Evolutionary conservation across 2,329 filamentous ascomycete genomes (phyloP), one percentile per base, ranked within the genome.

Genomic region (Sporothrix globosa): DNA sequence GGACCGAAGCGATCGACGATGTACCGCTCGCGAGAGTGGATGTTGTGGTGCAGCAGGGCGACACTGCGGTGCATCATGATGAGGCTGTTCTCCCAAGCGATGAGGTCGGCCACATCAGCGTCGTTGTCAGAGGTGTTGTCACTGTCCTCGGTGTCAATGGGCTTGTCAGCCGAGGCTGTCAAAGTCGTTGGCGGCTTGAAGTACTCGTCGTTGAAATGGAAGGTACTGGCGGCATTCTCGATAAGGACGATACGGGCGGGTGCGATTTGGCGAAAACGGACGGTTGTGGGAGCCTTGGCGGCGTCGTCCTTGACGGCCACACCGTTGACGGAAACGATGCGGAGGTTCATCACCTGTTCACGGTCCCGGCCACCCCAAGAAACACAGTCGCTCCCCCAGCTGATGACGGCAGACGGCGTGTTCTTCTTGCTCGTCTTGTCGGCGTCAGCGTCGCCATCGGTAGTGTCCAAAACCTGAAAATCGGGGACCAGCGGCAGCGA

Each of bases 351-450:
- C 17, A 81, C 74, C 74, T 86, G 83, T 65, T 81, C 81, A 65
- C 81, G 76, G 14, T 80, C 78, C 52, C 79, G 76, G 30, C 79
- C 78, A 69, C 80, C 80, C 67, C 80, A 77, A 17, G 80, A 78
- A 52, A 83, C 76, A 72, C 85, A 87, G 71, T 81, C 79, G 70
- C 85, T 82, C 19, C 78, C 76, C 85, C 85, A 87, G 66, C 79
- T 78, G 70, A 82, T 83, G 27, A 79, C 76, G 68, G 85, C 77
- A 66, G 60, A 78, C 74, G 69, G 76, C 77, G 68, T 67, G 50
- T 39, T 13, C 30, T 61, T 56, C 54, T 46, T 53, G 41, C 61
- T 69, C 34, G 10, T 56, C 68, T 53, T 52, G 67, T 54, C 60
- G 41, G 44, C 13, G 52, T 41, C 50, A 4, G 6, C 7, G 21